phyloP scores from a whole-genome alignment of 305 asterid genomes.

The Fraxinus velutina region DNA sequence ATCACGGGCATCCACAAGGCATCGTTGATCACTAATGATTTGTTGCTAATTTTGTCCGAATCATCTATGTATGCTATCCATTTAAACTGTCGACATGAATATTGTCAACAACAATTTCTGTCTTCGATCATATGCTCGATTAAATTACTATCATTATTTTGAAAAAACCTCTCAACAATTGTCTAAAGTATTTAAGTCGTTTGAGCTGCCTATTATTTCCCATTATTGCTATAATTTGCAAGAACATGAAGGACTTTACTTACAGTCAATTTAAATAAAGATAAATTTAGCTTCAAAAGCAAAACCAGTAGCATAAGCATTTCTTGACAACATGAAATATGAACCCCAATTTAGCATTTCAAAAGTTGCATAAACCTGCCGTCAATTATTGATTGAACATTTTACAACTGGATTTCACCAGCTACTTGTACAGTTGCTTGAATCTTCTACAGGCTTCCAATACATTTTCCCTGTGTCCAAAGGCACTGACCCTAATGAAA shows the following conservation, averaged over 20 bases:
- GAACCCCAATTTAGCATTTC: background rate
- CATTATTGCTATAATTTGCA: background rate
- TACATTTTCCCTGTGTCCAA: constrained; percentile 86
- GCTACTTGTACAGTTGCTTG: constrained; percentile 76
- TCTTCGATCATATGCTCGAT: background rate
- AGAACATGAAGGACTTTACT: background rate
- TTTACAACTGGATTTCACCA: background rate
- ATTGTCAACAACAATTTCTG: background rate
- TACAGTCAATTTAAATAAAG: background rate
- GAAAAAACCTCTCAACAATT: background rate
- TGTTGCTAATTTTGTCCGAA: background rate
- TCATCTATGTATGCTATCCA: background rate
- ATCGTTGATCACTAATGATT: too few relatives aligned
- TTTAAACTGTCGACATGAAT: background rate
- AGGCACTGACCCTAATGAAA: constrained; percentile 84
- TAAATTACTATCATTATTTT: too few relatives aligned
- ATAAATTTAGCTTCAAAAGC: background rate
- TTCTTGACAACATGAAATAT: background rate
- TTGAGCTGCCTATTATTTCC: background rate
- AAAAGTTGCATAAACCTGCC: background rate
- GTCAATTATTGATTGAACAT: background rate
- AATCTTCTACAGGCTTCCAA: constrained; percentile 94
- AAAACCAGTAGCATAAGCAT: background rate
- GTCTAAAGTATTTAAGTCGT: background rate
- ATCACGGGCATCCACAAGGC: background rate